phyloP scores from a whole-genome alignment of 176 grass and related monocot genomes.

The Echinochloa phyllopogon region DNA sequence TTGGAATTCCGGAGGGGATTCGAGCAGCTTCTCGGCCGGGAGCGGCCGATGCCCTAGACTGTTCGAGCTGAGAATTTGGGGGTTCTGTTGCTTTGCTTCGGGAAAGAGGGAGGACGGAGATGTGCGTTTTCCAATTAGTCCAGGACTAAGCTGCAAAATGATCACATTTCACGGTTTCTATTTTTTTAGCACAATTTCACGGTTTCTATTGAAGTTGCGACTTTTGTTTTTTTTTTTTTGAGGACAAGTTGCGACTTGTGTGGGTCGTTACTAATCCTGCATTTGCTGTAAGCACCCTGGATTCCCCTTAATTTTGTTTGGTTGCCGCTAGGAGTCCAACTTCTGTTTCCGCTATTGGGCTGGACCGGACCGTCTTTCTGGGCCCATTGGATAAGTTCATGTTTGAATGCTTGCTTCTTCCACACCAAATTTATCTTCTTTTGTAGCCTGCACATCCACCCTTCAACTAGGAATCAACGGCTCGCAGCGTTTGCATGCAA shows the following conservation, averaged over 20 bases:
- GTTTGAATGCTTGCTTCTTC: no score
- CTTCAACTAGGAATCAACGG: no score
- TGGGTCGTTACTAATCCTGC: neutral
- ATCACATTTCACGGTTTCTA: neutral
- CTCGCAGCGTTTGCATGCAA: no score
- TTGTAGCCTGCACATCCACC: no score
- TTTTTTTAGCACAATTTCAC: no score
- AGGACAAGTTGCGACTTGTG: neutral
- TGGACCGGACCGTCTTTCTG: neutral
- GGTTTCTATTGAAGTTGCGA: neutral
- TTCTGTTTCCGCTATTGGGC: neutral
- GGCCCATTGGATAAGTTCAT: neutral
- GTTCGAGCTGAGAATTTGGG: constrained; percentile 12
- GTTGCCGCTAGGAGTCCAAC: neutral
- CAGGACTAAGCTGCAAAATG: constrained; percentile 2
- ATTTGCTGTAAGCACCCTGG: neutral
- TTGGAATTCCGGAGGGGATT: constrained; percentile 49
- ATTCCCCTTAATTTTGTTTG: neutral
- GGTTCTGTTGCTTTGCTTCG: neutral
- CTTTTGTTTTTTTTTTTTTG: no score
- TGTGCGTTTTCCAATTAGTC: neutral
- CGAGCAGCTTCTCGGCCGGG: constrained; percentile 37
- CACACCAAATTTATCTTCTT: no score
- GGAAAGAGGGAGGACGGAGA: neutral
- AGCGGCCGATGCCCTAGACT: constrained; percentile 39